Evolutionary conservation across 2,329 filamentous ascomycete genomes (phyloP).

Genomic region (Phaeoacremonium minimum): DNA sequence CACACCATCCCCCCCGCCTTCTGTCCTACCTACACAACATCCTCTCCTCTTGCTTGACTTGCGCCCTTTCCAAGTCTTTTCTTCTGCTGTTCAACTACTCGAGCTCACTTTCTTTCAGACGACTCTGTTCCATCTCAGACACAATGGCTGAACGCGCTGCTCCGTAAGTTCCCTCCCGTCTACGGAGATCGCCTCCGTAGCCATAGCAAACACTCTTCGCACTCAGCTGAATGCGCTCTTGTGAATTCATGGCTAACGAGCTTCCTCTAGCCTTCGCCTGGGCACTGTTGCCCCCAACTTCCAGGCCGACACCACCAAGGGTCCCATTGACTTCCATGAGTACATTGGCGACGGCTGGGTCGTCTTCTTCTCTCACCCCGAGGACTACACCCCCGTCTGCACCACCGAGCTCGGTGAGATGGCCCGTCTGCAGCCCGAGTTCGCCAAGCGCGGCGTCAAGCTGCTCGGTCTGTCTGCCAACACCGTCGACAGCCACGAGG

Average conservation of each 20-base stretch:
- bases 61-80: background rate
- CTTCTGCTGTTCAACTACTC: background rate
- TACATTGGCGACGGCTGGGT: conserved; percentile 77
- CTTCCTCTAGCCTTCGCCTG: conserved; percentile 51
- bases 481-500: conserved; percentile 75
- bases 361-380: conserved; percentile 80
- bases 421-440: conserved; percentile 83
- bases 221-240: too few relatives aligned
- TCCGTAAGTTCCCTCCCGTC: conserved; percentile 21
- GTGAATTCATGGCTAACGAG: background rate
- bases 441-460: conserved; percentile 82
- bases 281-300: conserved; percentile 74
- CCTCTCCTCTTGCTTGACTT: background rate
- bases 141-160: conserved; percentile 27
- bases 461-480: conserved; percentile 89
- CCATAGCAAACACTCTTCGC: too few relatives aligned
- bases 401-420: conserved; percentile 94
- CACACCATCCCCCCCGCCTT: conserved; percentile 3
- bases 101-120: background rate
- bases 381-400: conserved; percentile 92
- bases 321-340: conserved; percentile 78
- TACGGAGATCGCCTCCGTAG: too few relatives aligned
- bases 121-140: conserved; percentile 6
- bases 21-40: conserved; percentile 3
- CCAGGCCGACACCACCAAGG: conserved; percentile 73